These are phyloP conservation scores for Toxicodendron radicans DNA, from an alignment of 345 rosid species.

Conservation along the genomic window DNA sequence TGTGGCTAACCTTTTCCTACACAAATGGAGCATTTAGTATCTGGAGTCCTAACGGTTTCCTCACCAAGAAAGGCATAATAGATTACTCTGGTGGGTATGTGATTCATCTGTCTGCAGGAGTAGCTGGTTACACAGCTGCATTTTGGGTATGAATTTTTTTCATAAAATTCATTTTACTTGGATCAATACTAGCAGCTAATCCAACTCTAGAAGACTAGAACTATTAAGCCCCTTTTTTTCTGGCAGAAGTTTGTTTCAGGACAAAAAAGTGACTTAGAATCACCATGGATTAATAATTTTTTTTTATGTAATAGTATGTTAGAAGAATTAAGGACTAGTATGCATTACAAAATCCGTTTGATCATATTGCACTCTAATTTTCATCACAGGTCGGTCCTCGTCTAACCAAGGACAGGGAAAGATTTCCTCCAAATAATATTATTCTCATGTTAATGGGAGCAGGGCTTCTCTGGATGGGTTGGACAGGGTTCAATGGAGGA, in stretches of 20 bases:
- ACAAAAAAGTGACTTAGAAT: no score
- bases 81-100: conserved; percentile 56
- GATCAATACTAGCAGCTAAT: no score
- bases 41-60: conserved; percentile 37
- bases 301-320: no score
- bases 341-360: no score
- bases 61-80: conserved; percentile 34
- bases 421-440: conserved; percentile 56
- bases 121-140: conserved; percentile 50
- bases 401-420: conserved; percentile 41
- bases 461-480: conserved; percentile 57
- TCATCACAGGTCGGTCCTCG: conserved; percentile 48
- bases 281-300: no score
- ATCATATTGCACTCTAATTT: background rate
- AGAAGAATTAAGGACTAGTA: no score
- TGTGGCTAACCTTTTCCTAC: conserved; percentile 49
- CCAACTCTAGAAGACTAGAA: no score
- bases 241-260: no score
- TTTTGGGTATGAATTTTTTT: conserved; percentile 35
- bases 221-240: no score
- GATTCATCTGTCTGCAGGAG: conserved; percentile 52
- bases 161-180: no score
- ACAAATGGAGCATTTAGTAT: conserved; percentile 44
- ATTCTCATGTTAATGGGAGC: conserved; percentile 49
- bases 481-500: conserved; percentile 63